phyloP scores from a whole-genome alignment of 2,329 filamentous ascomycete species.

The Microcera coccophila region DNA sequence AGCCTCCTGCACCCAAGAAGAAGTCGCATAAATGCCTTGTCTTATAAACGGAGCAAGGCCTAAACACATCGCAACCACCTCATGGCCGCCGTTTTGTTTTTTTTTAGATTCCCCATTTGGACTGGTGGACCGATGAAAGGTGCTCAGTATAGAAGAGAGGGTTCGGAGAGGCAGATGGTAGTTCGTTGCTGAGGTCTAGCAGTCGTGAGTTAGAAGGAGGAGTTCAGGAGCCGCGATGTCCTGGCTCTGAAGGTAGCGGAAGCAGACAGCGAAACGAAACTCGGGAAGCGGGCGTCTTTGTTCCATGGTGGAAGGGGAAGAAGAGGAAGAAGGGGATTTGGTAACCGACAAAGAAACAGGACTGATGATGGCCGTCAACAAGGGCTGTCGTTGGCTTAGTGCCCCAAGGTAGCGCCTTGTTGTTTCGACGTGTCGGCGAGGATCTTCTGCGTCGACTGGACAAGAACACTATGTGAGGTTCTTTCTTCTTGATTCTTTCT shows the following conservation, averaged over 20 bases:
- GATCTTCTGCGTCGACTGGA: conserved; percentile 18
- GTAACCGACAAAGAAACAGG: conserved; percentile 4
- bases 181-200: neutral
- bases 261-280: conserved; percentile 22
- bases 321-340: conserved; percentile 12
- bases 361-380: conserved; percentile 7
- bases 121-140: conserved; percentile 11
- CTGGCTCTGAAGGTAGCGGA: conserved; percentile 13
- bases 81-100: conserved; percentile 10
- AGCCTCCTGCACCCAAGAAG: conserved; percentile 81
- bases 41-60: conserved; percentile 45
- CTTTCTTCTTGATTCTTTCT: conserved; percentile 20
- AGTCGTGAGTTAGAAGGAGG: conserved; percentile 4
- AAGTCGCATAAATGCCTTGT: conserved; percentile 66
- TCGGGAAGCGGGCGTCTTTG: conserved; percentile 18
- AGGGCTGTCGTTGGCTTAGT: conserved; percentile 7
- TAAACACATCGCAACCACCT: conserved; percentile 8
- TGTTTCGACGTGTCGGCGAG: neutral
- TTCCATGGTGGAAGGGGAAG: conserved; percentile 11
- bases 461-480: conserved; percentile 26
- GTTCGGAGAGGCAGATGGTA: neutral
- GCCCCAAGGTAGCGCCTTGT: neutral
- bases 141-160: conserved; percentile 13
- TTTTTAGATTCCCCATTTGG: conserved; percentile 4
- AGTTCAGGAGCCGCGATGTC: conserved; percentile 11